Conservation (phyloP, 2,329 filamentous ascomycete genomes). For the Aspergillus sp. region DNA sequence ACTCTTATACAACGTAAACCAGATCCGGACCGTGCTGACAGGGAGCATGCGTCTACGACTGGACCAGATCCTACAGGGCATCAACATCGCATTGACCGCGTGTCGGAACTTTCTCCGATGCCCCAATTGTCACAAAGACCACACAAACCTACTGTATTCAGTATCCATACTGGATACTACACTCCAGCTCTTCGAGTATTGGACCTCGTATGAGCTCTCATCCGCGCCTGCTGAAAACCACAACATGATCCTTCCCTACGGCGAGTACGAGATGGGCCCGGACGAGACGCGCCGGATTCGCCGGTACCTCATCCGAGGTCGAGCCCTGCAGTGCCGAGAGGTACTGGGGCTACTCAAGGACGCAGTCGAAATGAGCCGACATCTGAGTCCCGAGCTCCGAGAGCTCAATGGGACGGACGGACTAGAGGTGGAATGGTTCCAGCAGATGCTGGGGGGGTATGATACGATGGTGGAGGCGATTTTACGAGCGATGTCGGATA, state of each 20-base stretch:
- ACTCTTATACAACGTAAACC: conserved; percentile 33
- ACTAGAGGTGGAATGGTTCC: conserved; percentile 25
- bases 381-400: conserved; percentile 1
- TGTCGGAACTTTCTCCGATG: conserved; percentile 36
- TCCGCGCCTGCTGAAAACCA: conserved; percentile 15
- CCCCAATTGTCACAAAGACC: conserved; percentile 32
- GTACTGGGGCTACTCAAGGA: conserved; percentile 26
- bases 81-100: conserved; percentile 32
- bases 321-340: conserved; percentile 32
- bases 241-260: conserved; percentile 28
- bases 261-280: conserved; percentile 33
- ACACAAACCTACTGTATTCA: conserved; percentile 29
- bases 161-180: conserved; percentile 34
- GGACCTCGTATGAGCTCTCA: conserved; percentile 28
- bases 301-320: conserved; percentile 29
- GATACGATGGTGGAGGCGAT: conserved; percentile 33
- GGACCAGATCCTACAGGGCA: conserved; percentile 35
- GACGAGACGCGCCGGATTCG: conserved; percentile 33
- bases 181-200: conserved; percentile 35
- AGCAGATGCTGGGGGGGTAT: conserved; percentile 31
- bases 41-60: conserved; percentile 31
- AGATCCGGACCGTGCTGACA: conserved; percentile 32
- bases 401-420: conserved; percentile 3
- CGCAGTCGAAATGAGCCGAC: conserved; percentile 17
- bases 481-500: conserved; percentile 29